These are phyloP conservation scores for Ophiorrhiza pumila DNA, from an alignment of 257 asterid species.

Conservation along the genomic window DNA sequence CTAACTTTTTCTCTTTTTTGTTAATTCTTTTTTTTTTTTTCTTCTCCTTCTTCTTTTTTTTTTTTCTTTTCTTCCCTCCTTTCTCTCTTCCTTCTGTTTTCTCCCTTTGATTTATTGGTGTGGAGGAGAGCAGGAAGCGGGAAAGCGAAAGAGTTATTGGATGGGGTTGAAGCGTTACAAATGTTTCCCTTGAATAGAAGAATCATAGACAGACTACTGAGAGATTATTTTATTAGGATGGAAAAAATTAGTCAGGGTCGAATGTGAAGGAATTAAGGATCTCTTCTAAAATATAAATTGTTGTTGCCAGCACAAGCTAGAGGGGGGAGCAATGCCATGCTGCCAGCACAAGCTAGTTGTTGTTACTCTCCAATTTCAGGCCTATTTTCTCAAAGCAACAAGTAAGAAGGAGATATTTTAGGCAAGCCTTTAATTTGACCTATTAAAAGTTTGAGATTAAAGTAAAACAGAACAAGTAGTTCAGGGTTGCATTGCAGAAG, in stretches of 20 bases:
- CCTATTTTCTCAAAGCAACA: neutral
- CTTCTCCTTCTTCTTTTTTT: neutral
- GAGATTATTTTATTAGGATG: too few species aligned
- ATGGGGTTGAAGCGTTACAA: slow-evolving; percentile 12
- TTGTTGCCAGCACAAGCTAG: too few species aligned
- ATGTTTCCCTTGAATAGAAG: slow-evolving; percentile 24
- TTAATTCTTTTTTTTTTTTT: neutral
- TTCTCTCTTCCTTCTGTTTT: slow-evolving; percentile 17
- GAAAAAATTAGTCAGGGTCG: too few species aligned
- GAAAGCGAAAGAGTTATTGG: slow-evolving; percentile 16
- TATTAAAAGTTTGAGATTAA: too few species aligned
- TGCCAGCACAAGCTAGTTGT: neutral
- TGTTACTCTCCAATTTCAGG: neutral
- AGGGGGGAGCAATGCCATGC: neutral
- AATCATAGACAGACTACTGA: too few species aligned
- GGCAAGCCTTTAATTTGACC: slow-evolving; percentile 13
- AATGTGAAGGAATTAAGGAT: too few species aligned
- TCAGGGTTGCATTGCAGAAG: too few species aligned
- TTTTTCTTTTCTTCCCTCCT: slow-evolving; percentile 6
- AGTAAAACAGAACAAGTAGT: too few species aligned
- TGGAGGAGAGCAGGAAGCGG: slow-evolving; percentile 7
- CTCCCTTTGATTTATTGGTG: slow-evolving; percentile 29
- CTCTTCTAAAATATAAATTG: too few species aligned
- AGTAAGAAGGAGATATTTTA: slow-evolving; percentile 20
- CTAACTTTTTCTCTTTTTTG: slow-evolving; percentile 4